These are phyloP conservation scores for Nemania abortiva DNA, from an alignment of 2,329 filamentous ascomycete genomes.

Conservation along the genomic window DNA sequence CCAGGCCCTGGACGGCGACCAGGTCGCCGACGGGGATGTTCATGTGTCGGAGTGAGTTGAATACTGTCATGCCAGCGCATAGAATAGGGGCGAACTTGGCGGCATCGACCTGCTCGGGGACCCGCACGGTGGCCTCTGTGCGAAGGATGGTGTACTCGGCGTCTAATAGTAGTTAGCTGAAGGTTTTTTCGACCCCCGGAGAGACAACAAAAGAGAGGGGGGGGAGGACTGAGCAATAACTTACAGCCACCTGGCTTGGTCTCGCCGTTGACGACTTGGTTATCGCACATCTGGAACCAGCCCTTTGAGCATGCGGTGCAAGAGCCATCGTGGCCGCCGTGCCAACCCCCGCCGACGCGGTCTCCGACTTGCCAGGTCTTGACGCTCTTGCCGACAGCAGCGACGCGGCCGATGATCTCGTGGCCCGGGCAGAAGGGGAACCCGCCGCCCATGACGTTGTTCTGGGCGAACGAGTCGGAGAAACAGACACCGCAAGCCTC, in stretches of 20 bases:
- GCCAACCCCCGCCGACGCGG: constrained; percentile 62
- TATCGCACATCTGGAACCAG: constrained; percentile 61
- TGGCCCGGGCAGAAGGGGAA: constrained; percentile 66
- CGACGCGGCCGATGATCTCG: constrained; percentile 71
- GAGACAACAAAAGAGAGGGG: background rate
- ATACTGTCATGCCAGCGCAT: constrained; percentile 64
- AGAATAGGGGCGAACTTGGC: constrained; percentile 62
- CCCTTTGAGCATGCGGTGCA: constrained; percentile 68
- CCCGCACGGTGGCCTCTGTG: constrained; percentile 63
- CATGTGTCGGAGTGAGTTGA: constrained; percentile 56
- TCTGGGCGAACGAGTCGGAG: constrained; percentile 58
- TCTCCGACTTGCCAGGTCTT: constrained; percentile 69
- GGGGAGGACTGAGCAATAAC: constrained; percentile 12
- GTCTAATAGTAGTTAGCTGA: constrained; percentile 44
- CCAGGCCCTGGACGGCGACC: constrained; percentile 67
- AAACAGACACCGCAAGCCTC: constrained; percentile 72
- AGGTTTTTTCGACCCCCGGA: background rate
- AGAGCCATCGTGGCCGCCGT: constrained; percentile 63
- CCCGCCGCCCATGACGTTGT: constrained; percentile 54
- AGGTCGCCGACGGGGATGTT: constrained; percentile 52
- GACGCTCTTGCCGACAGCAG: constrained; percentile 63
- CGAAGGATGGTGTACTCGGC: constrained; percentile 67
- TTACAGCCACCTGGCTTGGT: constrained; percentile 67
- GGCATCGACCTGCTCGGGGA: constrained; percentile 58
- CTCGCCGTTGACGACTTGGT: constrained; percentile 26